These are phyloP conservation scores for Penicillium capsulatum DNA, from an alignment of 2,329 filamentous ascomycete genomes.

Conservation along the genomic window DNA sequence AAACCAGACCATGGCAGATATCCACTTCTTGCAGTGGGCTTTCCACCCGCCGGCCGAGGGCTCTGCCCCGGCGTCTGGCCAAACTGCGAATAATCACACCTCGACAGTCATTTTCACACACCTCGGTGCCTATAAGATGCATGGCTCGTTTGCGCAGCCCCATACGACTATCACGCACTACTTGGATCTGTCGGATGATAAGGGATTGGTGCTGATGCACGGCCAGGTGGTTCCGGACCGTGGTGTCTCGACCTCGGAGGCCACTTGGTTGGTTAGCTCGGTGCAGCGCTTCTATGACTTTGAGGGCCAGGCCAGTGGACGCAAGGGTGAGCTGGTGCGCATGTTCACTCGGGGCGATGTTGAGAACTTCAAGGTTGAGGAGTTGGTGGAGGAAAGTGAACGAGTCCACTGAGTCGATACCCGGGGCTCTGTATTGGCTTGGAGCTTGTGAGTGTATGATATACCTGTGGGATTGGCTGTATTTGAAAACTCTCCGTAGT, in stretches of 20 bases:
- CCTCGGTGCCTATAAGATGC: conserved; percentile 84
- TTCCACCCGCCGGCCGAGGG: conserved; percentile 63
- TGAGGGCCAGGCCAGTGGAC: conserved; percentile 54
- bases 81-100: conserved; percentile 52
- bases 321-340: conserved; percentile 68
- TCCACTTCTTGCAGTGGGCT: conserved; percentile 95
- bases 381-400: conserved; percentile 84
- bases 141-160: conserved; percentile 83
- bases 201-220: conserved; percentile 80
- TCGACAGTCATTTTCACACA: conserved; percentile 87
- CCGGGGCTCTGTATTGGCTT: too few species aligned
- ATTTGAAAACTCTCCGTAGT: too few species aligned
- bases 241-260: conserved; percentile 74
- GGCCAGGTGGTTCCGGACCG: conserved; percentile 71
- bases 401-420: conserved; percentile 32
- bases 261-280: conserved; percentile 86
- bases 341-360: conserved; percentile 76
- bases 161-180: conserved; percentile 95
- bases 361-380: conserved; percentile 71
- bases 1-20: conserved; percentile 59
- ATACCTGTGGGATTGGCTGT: too few species aligned
- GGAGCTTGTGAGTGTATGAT: too few species aligned
- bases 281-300: conserved; percentile 85
- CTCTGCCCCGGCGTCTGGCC: conserved; percentile 17
- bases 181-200: conserved; percentile 67